Evolutionary conservation across 192 early-diverging fungal species (phyloP).

Genomic region (Umbelopsis sp.): DNA sequence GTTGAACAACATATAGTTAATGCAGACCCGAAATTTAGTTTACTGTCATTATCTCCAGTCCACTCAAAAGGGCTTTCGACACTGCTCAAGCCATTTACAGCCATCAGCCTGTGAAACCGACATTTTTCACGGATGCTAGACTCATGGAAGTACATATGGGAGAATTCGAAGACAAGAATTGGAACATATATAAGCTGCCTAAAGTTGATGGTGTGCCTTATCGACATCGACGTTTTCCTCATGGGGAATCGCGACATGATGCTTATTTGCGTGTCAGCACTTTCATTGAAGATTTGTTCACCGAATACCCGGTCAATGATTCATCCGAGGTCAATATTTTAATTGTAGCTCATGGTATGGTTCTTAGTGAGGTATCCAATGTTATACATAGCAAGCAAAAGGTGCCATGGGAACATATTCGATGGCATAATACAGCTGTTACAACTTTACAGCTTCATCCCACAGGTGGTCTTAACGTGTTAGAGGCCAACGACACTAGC

Average conservation of each 20-base stretch:
- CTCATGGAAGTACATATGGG: conserved; percentile 14
- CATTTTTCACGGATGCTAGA: neutral
- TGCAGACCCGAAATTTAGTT: neutral
- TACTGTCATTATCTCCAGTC: neutral
- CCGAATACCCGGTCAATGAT: neutral
- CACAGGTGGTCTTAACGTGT: neutral
- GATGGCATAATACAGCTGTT: conserved; percentile 15
- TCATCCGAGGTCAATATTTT: neutral
- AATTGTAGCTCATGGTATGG: conserved; percentile 2
- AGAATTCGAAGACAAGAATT: conserved; percentile 9
- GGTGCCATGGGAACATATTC: conserved; percentile 1
- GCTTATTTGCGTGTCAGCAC: neutral
- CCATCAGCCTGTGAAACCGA: neutral
- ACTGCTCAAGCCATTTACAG: conserved; percentile 5
- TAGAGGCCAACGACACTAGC: conserved; percentile 4
- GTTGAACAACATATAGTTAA: too few species aligned
- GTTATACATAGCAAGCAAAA: neutral
- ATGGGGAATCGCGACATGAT: conserved; percentile 4
- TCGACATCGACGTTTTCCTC: neutral
- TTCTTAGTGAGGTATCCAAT: neutral
- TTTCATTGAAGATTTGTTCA: neutral
- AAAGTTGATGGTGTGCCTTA: conserved; percentile 2
- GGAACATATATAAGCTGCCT: neutral
- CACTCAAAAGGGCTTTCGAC: neutral
- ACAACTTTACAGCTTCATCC: neutral